phyloP scores from a whole-genome alignment of 208 protist species.

The Tritrichomonas musculus region DNA sequence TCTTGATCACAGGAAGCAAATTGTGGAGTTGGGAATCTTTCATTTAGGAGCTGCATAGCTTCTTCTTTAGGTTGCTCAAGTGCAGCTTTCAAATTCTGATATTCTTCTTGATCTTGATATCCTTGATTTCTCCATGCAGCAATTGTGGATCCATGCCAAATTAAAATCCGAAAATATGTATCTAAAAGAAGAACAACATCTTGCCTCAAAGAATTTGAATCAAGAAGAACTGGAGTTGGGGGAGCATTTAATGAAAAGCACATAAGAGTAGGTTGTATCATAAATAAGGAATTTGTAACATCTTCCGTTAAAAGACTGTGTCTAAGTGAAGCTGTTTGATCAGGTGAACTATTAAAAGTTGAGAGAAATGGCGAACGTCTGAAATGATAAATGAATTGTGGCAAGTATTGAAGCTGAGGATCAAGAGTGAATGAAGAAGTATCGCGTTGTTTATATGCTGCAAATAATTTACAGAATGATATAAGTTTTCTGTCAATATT shows the following conservation, averaged over 20 bases:
- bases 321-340: slow-evolving; percentile 89
- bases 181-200: slow-evolving; percentile 94
- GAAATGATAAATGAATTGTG: slow-evolving; percentile 97
- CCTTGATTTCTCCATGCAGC: slow-evolving; percentile 76
- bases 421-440: slow-evolving; percentile 70
- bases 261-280: slow-evolving; percentile 94
- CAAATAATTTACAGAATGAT: slow-evolving; percentile 80
- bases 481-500: slow-evolving; percentile 97
- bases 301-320: slow-evolving; percentile 82
- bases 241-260: slow-evolving; percentile 76
- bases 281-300: slow-evolving; percentile 72
- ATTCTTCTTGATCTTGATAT: slow-evolving; percentile 64
- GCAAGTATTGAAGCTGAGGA: slow-evolving; percentile 80
- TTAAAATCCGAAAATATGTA: slow-evolving; percentile 94
- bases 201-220: slow-evolving; percentile 45
- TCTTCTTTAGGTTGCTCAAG: slow-evolving; percentile 35
- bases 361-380: slow-evolving; percentile 83
- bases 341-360: slow-evolving; percentile 90
- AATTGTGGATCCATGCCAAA: slow-evolving; percentile 86
- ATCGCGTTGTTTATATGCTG: slow-evolving; percentile 59
- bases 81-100: slow-evolving; percentile 2
- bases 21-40: slow-evolving; percentile 35
- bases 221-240: slow-evolving; percentile 45
- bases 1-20: slow-evolving; percentile 32
- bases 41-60: neutral